These are phyloP conservation scores for Geum urbanum DNA, from an alignment of 306 rosid genomes.

Conservation along the genomic window DNA sequence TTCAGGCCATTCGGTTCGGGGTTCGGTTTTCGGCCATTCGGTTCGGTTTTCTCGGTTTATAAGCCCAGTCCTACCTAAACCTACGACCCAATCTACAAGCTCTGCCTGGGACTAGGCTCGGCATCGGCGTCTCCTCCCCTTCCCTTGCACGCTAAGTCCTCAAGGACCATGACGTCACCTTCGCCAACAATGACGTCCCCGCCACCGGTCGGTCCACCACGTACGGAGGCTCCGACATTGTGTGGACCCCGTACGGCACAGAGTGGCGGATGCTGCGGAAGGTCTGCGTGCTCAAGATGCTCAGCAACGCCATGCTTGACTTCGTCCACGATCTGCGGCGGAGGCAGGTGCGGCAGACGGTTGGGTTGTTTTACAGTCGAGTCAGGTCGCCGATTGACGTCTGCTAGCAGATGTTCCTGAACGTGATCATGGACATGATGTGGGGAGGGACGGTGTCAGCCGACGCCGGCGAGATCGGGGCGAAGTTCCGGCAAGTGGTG, in stretches of 20 bases:
- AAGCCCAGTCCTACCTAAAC: too few relatives aligned
- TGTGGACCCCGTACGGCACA: slow-evolving; percentile 61
- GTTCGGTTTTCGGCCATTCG: too few relatives aligned
- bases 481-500: slow-evolving; percentile 57
- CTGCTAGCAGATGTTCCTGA: slow-evolving; percentile 54
- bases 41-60: too few relatives aligned
- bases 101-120: slow-evolving; percentile 56
- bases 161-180: slow-evolving; percentile 53
- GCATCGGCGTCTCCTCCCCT: slow-evolving; percentile 49
- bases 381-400: slow-evolving; percentile 48
- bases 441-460: slow-evolving; percentile 72
- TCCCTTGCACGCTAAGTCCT: slow-evolving; percentile 50
- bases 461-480: slow-evolving; percentile 35
- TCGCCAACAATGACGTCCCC: slow-evolving; percentile 79
- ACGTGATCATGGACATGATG: slow-evolving; percentile 51
- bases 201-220: slow-evolving; percentile 26
- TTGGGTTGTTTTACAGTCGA: slow-evolving; percentile 23
- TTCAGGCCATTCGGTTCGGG: too few relatives aligned
- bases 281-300: slow-evolving; percentile 60
- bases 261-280: slow-evolving; percentile 88
- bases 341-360: slow-evolving; percentile 41
- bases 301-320: slow-evolving; percentile 47
- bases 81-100: slow-evolving; percentile 62
- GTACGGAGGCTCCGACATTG: slow-evolving; percentile 57
- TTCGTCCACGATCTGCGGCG: slow-evolving; percentile 59